Percentiles rank a stretch among this genome's conserved stretches.
phyloP scores from a whole-genome alignment of 2,329 filamentous ascomycete genomes.

The Drechslerella dactyloides region DNA sequence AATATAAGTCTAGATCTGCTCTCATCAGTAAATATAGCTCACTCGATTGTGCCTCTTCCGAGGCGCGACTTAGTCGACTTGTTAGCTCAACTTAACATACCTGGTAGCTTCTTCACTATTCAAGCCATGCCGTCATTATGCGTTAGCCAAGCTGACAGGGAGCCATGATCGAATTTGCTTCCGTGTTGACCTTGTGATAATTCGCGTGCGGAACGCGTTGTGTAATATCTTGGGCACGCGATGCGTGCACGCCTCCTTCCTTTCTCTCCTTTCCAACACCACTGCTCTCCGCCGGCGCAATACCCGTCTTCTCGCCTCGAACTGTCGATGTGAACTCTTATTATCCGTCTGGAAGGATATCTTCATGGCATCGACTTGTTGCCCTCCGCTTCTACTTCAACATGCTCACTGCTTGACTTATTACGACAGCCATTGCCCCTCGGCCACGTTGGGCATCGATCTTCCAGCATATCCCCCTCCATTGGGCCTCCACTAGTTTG shows the following conservation, averaged over 20 bases:
- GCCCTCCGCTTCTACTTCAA: conserved; percentile 33
- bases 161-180: not conserved
- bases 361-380: conserved; percentile 6
- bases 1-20: no score
- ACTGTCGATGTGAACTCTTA: conserved; percentile 12
- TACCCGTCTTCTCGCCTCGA: conserved; percentile 28
- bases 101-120: no score
- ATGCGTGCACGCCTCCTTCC: not conserved
- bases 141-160: not conserved
- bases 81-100: no score
- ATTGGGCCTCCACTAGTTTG: conserved; percentile 29
- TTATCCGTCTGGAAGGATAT: conserved; percentile 14
- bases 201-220: no score
- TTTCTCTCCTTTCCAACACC: conserved; percentile 15
- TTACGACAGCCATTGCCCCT: conserved; percentile 33
- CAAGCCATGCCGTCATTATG: not conserved
- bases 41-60: no score
- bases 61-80: no score
- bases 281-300: not conserved
- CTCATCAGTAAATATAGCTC: no score
- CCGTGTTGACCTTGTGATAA: not conserved
- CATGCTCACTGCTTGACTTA: conserved; percentile 33
- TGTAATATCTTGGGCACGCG: no score
- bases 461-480: conserved; percentile 28
- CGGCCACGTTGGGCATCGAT: conserved; percentile 29